phyloP scores from a whole-genome alignment of 2,329 filamentous ascomycete species.

The Ceratocystis papillata region DNA sequence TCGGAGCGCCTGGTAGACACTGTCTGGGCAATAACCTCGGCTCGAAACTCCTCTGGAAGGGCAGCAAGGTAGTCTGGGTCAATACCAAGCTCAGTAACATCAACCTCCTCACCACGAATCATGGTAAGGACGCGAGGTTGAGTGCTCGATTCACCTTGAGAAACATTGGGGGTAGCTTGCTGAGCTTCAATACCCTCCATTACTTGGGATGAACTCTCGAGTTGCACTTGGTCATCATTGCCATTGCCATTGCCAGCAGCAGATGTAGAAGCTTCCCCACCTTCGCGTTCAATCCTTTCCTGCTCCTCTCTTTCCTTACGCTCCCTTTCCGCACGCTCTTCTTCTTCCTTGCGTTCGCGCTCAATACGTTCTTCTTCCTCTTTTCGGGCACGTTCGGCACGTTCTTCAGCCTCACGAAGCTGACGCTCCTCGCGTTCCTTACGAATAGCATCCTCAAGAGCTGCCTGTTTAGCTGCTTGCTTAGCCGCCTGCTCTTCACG shows the following conservation, averaged over 20 bases:
- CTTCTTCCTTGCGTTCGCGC: constrained; percentile 27
- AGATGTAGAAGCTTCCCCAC: constrained; percentile 39
- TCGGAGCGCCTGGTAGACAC: constrained; percentile 72
- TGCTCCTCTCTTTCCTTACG: constrained; percentile 47
- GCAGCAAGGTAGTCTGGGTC: constrained; percentile 90
- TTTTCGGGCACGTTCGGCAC: constrained; percentile 52
- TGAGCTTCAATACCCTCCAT: constrained; percentile 70
- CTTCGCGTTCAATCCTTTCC: constrained; percentile 12
- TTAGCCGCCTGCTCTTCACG: constrained; percentile 38
- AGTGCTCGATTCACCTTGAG: constrained; percentile 28
- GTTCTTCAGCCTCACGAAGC: constrained; percentile 58
- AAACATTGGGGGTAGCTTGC: constrained; percentile 29
- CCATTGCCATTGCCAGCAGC: not conserved
- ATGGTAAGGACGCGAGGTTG: constrained; percentile 58
- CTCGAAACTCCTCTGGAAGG: constrained; percentile 91
- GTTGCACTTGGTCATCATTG: not conserved
- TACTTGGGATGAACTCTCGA: constrained; percentile 26
- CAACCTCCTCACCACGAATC: constrained; percentile 75
- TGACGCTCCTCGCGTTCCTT: constrained; percentile 59
- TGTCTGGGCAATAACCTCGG: constrained; percentile 90
- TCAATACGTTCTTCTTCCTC: constrained; percentile 37
- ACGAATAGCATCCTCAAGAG: constrained; percentile 40
- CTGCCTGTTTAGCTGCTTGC: constrained; percentile 11
- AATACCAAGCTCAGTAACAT: constrained; percentile 90
- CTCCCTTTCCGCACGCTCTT: constrained; percentile 52